Conservation (phyloP, 192 early-diverging fungal genomes). For the Umbelopsis sp. region DNA sequence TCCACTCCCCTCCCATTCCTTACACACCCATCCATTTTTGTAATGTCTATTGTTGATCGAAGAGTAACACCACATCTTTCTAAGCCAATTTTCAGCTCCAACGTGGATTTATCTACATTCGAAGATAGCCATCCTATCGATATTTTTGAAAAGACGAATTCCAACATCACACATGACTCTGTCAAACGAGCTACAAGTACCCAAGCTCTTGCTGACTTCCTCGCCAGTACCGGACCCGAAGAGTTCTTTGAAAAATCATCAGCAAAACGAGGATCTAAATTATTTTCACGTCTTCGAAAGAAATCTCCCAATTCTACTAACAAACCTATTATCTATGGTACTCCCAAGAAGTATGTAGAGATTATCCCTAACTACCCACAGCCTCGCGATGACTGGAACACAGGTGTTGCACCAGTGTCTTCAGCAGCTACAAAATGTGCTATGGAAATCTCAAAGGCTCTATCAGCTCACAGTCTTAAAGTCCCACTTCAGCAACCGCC, state of each 20-base stretch:
- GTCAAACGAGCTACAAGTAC: constrained; percentile 25
- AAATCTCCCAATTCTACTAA: constrained; percentile 3
- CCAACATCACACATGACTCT: not conserved
- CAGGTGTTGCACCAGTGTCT: not conserved
- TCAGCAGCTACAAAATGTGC: constrained; percentile 6
- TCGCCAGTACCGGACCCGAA: constrained; percentile 38
- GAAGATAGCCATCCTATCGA: not conserved
- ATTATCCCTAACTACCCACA: constrained; percentile 23
- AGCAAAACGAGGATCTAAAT: constrained; percentile 20
- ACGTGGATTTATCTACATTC: not conserved
- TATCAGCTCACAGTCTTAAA: not conserved
- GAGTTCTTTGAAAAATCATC: constrained; percentile 24
- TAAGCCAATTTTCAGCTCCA: constrained; percentile 7
- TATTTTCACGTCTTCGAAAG: constrained; percentile 33
- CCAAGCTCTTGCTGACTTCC: constrained; percentile 38
- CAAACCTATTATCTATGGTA: constrained; percentile 1
- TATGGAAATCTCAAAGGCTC: constrained; percentile 14
- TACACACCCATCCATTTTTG: not conserved
- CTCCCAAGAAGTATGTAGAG: constrained; percentile 24
- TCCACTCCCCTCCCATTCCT: not conserved
- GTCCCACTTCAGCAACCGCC: constrained; percentile 7
- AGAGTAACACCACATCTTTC: not conserved
- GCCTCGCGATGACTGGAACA: constrained; percentile 14
- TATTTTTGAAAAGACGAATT: not conserved
- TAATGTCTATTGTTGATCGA: constrained; percentile 8